Evolutionary conservation across 176 grass and related monocot genomes (phyloP), one percentile per base, ranked within the genome.

Genomic region (Oryza nivara): DNA sequence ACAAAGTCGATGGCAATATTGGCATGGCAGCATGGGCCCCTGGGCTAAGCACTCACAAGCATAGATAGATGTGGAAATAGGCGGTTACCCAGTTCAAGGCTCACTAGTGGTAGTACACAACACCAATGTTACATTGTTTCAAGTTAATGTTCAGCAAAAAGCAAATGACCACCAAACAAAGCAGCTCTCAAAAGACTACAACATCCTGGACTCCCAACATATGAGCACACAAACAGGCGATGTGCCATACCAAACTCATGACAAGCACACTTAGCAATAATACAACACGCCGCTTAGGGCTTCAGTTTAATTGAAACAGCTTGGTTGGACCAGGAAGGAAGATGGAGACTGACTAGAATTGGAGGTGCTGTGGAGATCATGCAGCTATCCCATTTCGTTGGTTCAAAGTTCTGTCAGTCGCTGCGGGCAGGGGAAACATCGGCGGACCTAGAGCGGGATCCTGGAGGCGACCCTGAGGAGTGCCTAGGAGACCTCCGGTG

Each of bases 391-490:
- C 41, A 49, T 67, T 5, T 49, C 40, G 8, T 76, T 20, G 10
- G 56, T 22, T 60, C 45, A 76, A 20, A 76, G 44, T n/a, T 56
- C 66, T 30, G 44, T 90, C 74, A 88, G 20, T 85, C 86, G 54
- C 83, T 92, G 25, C n/a, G 67, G 25, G 67, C 86, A 3, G 93
- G 90, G 60, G 82, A 88, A 2, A 71, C 80, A 0, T 95, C 85
- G 0, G 88, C 85, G 4, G 93, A 92, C 70, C 93, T 95, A 2
- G 93, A 95, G 36, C 90, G 85, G 35, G 93, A 95, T 26, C 93
- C 93, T 0, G 76, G 93, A 34, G 90, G 90, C 0, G 88, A 95
- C 10, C 73, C 90, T 2, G 93, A 95, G 65, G 49, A 44, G n/a
- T 76, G 82, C 79, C 83, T 88, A 5, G 88, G 71, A 4, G 54